phyloP scores from a whole-genome alignment of 202 grass and related monocot genomes.

The Carex arenaria region DNA sequence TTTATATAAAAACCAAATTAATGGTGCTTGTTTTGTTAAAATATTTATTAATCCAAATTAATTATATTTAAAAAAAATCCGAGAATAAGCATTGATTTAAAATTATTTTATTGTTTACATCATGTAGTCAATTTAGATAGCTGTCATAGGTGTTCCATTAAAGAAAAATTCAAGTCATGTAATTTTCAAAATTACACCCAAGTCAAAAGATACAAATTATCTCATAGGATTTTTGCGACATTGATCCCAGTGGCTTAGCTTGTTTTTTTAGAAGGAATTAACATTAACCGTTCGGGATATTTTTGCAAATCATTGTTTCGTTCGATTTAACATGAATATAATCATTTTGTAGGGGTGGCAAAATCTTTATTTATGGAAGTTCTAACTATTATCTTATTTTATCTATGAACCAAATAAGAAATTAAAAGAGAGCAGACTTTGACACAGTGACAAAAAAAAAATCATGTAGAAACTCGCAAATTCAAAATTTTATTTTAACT shows the following conservation, averaged over 20 bases:
- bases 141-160: background rate
- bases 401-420: background rate
- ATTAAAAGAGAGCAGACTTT: background rate
- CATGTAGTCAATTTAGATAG: background rate
- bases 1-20: no score
- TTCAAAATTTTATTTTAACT: no score
- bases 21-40: no score
- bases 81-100: background rate
- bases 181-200: background rate
- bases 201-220: background rate
- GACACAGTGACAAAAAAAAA: no score
- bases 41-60: no score
- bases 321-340: background rate
- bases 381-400: background rate
- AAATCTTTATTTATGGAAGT: background rate
- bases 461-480: no score
- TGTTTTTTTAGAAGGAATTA: background rate
- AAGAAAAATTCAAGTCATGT: background rate
- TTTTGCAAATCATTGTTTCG: background rate
- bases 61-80: no score
- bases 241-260: background rate
- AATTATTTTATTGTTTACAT: background rate
- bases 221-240: background rate
- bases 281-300: background rate
- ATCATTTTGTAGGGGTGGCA: background rate